A percentile compares a stretch with the other conserved stretches of the same genome.
Evolutionary conservation across 225 moss, liverwort and hornwort genomes (phyloP).

Genomic region (Bryoerythrophyllum caledonicum): DNA sequence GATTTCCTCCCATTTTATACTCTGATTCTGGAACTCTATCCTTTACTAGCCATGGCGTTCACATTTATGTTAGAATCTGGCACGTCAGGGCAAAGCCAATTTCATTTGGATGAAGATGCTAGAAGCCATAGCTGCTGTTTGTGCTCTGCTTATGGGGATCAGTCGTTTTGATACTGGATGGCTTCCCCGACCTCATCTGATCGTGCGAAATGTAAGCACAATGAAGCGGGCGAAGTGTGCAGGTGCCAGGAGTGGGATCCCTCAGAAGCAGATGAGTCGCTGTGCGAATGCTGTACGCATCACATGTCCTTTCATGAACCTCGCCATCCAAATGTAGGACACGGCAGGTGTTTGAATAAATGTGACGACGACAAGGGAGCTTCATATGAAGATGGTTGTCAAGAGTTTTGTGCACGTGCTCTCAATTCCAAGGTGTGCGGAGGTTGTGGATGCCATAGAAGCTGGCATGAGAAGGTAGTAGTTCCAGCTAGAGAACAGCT

Average conservation of each 20-base stretch:
- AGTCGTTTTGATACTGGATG: not conserved
- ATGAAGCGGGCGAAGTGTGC: too few species aligned
- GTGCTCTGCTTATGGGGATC: not conserved
- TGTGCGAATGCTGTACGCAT: not conserved
- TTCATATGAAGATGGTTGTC: not conserved
- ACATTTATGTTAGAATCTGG: not conserved
- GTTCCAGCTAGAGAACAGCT: not conserved
- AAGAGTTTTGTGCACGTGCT: not conserved
- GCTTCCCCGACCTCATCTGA: not conserved
- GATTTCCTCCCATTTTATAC: too few species aligned
- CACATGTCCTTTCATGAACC: conserved; percentile 1
- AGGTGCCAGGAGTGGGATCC: too few species aligned
- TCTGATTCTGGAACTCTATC: not conserved
- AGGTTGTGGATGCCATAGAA: not conserved
- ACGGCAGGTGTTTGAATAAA: not conserved
- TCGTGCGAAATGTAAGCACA: too few species aligned
- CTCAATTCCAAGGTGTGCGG: not conserved
- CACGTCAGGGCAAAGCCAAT: too few species aligned
- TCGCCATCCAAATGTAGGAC: not conserved
- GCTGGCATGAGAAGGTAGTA: not conserved
- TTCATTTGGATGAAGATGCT: not conserved
- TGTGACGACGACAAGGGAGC: not conserved
- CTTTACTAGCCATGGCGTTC: not conserved
- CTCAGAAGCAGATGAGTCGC: not conserved
- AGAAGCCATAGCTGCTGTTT: not conserved